Evolutionary conservation across 352 stramenopile genomes (phyloP), one percentile per base, ranked within the genome.

Genomic region (Saprolegnia parasitica): DNA sequence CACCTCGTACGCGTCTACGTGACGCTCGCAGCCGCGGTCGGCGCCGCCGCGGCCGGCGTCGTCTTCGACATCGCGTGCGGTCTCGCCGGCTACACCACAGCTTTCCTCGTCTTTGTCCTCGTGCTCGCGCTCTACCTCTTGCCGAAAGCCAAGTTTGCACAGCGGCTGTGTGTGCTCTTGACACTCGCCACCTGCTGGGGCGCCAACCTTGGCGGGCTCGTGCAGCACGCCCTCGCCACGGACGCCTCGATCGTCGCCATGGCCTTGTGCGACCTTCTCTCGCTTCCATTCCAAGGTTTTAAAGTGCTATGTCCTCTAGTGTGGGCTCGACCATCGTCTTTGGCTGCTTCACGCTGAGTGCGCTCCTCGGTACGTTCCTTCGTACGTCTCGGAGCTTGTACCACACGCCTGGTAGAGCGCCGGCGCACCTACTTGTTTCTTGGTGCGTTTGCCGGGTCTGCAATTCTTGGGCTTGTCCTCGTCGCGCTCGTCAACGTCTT

Each of bases 401-500:
- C 18, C 13, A 49, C 42, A 15, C 42, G 13, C 42, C n/a, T n/a
- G n/a, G 55, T 67, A 83, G 84, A 83, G 47, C 86, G 88, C 39
- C 79, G 87, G 20, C 83, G 89, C 73, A 84, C 77, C 57, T 92
- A 91, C 72, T 65, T 97, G 67, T 97, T 94, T 73, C 75, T 97
- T 23, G 86, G 86, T 13, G 87, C 79, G n/a, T 78, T 93, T 16
- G 71, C 96, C 54, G 84, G 75, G 63, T 93, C 84, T 45, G 77
- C 71, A 54, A 55, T 96, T 37, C 89, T 78, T 29, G 58, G 81
- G 50, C 67, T 93, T 67, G 56, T 78, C 56, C 15, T 87, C 24
- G 57, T 80, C 21, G 82, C 67, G 42, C 65, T 93, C 1, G 42
- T 87, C 50, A 89, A 85, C 71, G 39, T 92, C 13, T 94, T 95